These are phyloP conservation scores for Lachnellula cervina DNA, from an alignment of 2,329 filamentous ascomycete genomes.

Conservation along the genomic window DNA sequence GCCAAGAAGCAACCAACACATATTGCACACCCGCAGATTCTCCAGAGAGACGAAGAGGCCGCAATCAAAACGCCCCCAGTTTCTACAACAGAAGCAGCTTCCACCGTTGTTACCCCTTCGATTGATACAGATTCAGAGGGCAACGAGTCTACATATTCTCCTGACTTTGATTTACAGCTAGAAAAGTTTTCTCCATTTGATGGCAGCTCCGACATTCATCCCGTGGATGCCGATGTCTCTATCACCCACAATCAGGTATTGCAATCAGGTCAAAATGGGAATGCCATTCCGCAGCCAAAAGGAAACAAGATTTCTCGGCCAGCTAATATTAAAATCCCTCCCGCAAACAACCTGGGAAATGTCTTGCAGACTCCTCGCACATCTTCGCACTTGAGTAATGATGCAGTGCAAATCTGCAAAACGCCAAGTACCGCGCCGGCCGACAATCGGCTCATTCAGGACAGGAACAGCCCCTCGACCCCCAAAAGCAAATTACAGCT, in stretches of 20 bases:
- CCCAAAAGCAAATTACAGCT: not conserved
- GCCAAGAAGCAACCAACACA: not conserved
- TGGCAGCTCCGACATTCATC: slow-evolving; percentile 1
- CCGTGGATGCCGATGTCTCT: not conserved
- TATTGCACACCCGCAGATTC: not conserved
- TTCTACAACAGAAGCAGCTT: not conserved
- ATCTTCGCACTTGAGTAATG: not conserved
- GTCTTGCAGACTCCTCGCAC: not conserved
- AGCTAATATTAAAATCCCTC: not conserved
- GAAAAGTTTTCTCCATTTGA: slow-evolving; percentile 7
- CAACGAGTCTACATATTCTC: not conserved
- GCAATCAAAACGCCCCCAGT: not conserved
- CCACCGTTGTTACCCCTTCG: not conserved
- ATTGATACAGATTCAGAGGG: not conserved
- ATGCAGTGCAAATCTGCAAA: not conserved
- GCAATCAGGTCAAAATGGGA: not conserved
- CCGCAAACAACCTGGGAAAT: not conserved
- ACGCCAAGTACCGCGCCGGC: not conserved
- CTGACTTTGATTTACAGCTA: not conserved
- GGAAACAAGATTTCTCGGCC: not conserved
- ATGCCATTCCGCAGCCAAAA: not conserved
- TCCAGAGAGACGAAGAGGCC: not conserved
- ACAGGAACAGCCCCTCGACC: not conserved
- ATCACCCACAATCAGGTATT: not conserved
- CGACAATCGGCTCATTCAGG: not conserved